Conservation (phyloP, 2,329 filamentous ascomycete genomes). For the Onygenales sp. region DNA sequence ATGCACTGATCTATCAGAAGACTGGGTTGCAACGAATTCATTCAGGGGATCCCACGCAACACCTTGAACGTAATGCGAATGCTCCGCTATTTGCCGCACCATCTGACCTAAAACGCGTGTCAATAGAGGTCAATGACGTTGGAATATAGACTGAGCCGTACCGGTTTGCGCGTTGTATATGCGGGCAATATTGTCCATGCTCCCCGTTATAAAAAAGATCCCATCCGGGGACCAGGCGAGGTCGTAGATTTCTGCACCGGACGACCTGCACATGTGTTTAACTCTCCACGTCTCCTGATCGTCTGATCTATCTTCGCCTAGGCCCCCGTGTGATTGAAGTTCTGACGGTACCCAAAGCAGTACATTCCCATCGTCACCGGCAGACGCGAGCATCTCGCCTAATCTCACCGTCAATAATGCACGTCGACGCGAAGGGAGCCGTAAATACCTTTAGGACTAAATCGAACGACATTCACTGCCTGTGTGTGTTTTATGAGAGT, state of each 20-base stretch:
- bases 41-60: constrained; percentile 98
- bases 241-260: constrained; percentile 94
- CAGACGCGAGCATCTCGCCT: constrained; percentile 91
- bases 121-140: background rate
- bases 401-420: background rate
- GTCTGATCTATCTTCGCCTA: constrained; percentile 77
- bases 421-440: background rate
- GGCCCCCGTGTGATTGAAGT: constrained; percentile 52
- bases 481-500: constrained; percentile 91
- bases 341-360: constrained; percentile 92
- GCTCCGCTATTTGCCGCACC: constrained; percentile 89
- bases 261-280: constrained; percentile 95
- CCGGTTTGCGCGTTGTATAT: constrained; percentile 93
- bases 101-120: constrained; percentile 44
- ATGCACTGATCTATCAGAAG: constrained; percentile 93
- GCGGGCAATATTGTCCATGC: constrained; percentile 96
- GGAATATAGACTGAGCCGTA: constrained; percentile 33
- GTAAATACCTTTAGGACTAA: constrained; percentile 74
- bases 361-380: constrained; percentile 94
- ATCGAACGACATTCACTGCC: constrained; percentile 94
- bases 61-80: constrained; percentile 96
- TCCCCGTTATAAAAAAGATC: constrained; percentile 91
- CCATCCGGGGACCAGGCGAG: constrained; percentile 98
- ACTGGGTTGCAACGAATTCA: constrained; percentile 96
- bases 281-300: constrained; percentile 96